Percentiles rank a stretch among this genome's conserved stretches.
These are phyloP conservation scores for Aureobasidium melanogenum DNA, from an alignment of 2,329 filamentous ascomycete genomes.

Conservation along the genomic window DNA sequence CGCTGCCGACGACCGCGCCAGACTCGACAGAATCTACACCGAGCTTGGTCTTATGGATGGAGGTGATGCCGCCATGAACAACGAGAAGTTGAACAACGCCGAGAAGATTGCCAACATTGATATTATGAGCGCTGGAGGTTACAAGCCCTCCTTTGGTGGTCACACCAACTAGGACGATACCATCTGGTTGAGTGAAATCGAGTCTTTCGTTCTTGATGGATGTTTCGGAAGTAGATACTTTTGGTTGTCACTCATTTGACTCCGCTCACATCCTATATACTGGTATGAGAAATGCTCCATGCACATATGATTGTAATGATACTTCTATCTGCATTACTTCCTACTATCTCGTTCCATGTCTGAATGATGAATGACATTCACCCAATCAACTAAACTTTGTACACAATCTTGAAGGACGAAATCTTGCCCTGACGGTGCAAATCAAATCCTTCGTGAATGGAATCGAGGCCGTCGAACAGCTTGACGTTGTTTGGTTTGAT, in stretches of 20 bases:
- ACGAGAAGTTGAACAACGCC: background rate
- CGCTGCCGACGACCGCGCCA: conserved; percentile 9
- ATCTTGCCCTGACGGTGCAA: conserved; percentile 36
- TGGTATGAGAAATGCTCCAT: background rate
- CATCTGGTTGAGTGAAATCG: background rate
- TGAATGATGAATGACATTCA: too few relatives aligned
- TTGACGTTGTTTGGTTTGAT: conserved; percentile 2
- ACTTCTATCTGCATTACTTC: background rate
- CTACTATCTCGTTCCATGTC: too few relatives aligned
- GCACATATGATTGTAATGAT: background rate
- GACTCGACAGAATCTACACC: conserved; percentile 11
- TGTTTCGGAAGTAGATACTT: background rate
- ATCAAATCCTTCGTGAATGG: background rate
- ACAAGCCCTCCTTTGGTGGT: background rate
- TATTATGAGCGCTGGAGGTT: background rate
- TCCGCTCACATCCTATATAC: background rate
- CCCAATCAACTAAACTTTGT: conserved; percentile 24
- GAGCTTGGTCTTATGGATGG: conserved; percentile 5
- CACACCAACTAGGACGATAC: background rate
- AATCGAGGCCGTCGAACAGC: background rate
- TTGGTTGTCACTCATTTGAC: background rate
- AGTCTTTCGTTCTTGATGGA: background rate
- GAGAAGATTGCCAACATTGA: background rate
- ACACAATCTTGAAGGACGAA: conserved; percentile 41
- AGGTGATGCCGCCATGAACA: background rate